Conservation (phyloP, 192 early-diverging fungal species). For the Umbelopsis ramanniana region DNA sequence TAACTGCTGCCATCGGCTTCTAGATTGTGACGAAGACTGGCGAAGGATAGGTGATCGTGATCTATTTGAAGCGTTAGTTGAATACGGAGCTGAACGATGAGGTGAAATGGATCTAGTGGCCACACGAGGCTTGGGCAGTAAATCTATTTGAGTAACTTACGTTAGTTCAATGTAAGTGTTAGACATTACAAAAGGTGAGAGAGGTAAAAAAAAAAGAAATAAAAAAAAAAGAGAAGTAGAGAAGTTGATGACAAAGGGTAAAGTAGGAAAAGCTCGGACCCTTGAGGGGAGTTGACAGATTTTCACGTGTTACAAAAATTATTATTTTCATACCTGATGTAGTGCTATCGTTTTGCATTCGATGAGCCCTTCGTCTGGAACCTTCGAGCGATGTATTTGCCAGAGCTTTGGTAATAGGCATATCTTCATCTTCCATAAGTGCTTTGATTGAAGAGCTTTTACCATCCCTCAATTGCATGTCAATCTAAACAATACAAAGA, state of each 20-base stretch:
- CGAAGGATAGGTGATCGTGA: slow-evolving; percentile 16
- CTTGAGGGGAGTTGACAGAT: slow-evolving; percentile 26
- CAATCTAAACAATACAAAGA: neutral
- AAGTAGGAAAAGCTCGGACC: slow-evolving; percentile 21
- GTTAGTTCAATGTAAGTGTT: slow-evolving; percentile 1
- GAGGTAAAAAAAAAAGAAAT: neutral
- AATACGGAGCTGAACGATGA: slow-evolving; percentile 25
- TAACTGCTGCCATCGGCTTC: slow-evolving; percentile 60
- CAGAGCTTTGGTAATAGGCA: neutral
- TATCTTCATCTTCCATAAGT: slow-evolving; percentile 1
- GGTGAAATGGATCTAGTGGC: slow-evolving; percentile 28
- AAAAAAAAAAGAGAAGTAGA: neutral
- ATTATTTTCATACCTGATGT: slow-evolving; percentile 1
- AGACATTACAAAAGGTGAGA: slow-evolving; percentile 7
- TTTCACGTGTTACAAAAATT: slow-evolving; percentile 34
- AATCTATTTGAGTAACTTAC: slow-evolving; percentile 8
- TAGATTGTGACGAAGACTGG: slow-evolving; percentile 21
- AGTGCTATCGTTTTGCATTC: neutral
- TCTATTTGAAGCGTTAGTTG: slow-evolving; percentile 3
- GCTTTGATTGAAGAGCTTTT: neutral
- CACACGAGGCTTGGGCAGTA: neutral
- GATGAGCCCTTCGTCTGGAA: neutral
- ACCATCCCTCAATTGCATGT: slow-evolving; percentile 7
- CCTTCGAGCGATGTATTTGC: slow-evolving; percentile 16
- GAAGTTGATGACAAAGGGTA: slow-evolving; percentile 6